These are phyloP conservation scores for Zoysia matrella DNA, from an alignment of 202 grass and related monocot genomes.

Conservation along the genomic window DNA sequence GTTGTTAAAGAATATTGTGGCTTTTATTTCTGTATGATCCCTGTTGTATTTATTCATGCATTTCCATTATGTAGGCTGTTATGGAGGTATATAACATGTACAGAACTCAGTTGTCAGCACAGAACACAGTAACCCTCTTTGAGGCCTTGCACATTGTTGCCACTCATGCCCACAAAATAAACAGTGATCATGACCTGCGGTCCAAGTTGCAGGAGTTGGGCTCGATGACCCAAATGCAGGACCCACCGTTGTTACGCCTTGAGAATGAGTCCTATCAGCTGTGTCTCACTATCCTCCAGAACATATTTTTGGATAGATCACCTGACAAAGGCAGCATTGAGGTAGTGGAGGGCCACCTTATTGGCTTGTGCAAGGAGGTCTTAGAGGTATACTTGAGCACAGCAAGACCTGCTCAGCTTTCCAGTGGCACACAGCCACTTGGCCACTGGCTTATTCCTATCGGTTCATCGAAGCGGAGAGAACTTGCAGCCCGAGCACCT, in stretches of 20 bases:
- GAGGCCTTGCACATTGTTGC: constrained; percentile 94
- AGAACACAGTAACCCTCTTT: constrained; percentile 89
- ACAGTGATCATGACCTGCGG: constrained; percentile 84
- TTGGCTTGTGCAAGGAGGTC: constrained; percentile 86
- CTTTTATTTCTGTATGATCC: constrained; percentile 13
- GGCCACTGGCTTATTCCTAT: constrained; percentile 81
- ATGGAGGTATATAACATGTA: constrained; percentile 99
- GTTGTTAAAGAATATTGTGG: constrained; percentile 3
- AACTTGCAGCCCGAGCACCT: constrained; percentile 88
- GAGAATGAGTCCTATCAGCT: constrained; percentile 98
- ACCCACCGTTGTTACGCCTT: constrained; percentile 87
- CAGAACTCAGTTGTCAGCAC: constrained; percentile 79
- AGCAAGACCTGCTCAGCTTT: constrained; percentile 69
- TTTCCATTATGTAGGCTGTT: constrained; percentile 77
- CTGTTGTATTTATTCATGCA: constrained; percentile 26
- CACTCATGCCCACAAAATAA: constrained; percentile 92
- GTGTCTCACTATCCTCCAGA: constrained; percentile 85
- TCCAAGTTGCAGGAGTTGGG: constrained; percentile 95
- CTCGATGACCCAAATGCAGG: constrained; percentile 98
- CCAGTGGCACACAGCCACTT: constrained; percentile 47
- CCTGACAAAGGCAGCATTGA: constrained; percentile 56
- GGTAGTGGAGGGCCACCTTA: constrained; percentile 73
- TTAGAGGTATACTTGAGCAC: constrained; percentile 87
- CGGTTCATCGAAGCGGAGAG: constrained; percentile 89
- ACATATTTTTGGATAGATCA: constrained; percentile 70